Conservation (phyloP, 495 filamentous ascomycete species). For the Penicillium taxi region DNA sequence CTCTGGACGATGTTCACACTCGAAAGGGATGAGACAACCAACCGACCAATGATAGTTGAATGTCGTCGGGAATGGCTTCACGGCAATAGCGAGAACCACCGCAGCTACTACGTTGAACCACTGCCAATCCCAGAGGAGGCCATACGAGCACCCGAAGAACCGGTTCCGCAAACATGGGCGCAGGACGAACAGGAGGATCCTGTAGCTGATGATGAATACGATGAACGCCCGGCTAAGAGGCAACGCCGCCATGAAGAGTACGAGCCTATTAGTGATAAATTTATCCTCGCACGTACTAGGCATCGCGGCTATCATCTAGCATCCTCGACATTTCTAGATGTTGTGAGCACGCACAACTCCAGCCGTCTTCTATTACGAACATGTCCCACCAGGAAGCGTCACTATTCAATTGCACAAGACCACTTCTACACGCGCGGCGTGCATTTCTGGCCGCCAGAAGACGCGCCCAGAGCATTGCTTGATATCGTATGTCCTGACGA, state of each 20-base stretch:
- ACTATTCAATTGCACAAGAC: slow-evolving; percentile 35
- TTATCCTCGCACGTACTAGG: slow-evolving; percentile 51
- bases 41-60: slow-evolving; percentile 56
- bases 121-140: slow-evolving; percentile 41
- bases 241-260: slow-evolving; percentile 41
- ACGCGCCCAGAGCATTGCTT: slow-evolving; percentile 40
- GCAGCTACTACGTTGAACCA: slow-evolving; percentile 60
- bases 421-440: slow-evolving; percentile 45
- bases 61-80: slow-evolving; percentile 62
- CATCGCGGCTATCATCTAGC: slow-evolving; percentile 52
- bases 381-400: slow-evolving; percentile 38
- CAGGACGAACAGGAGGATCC: slow-evolving; percentile 16
- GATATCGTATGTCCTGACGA: slow-evolving; percentile 50
- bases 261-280: slow-evolving; percentile 33
- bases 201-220: slow-evolving; percentile 21
- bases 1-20: slow-evolving; percentile 64
- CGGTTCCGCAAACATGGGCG: neutral
- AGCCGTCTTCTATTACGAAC: slow-evolving; percentile 48
- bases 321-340: slow-evolving; percentile 55
- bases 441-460: slow-evolving; percentile 52
- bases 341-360: slow-evolving; percentile 52
- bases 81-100: slow-evolving; percentile 50
- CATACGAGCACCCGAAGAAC: neutral
- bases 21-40: slow-evolving; percentile 53
- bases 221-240: slow-evolving; percentile 32